phyloP scores from a whole-genome alignment of 495 filamentous ascomycete species.

The Aspergillus coremiiformis region DNA sequence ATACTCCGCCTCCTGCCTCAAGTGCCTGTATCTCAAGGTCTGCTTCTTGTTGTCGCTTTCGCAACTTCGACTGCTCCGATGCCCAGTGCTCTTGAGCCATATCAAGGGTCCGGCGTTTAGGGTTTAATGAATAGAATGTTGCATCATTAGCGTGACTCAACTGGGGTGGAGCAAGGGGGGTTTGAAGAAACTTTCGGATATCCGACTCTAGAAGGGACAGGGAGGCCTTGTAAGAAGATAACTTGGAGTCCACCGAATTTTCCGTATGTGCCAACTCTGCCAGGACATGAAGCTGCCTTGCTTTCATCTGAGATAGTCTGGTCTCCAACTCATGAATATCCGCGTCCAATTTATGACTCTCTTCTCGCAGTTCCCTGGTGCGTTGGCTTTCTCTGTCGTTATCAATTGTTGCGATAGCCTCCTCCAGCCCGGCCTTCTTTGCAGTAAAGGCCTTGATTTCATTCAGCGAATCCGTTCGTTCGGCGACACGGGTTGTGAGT shows the following conservation, averaged over 20 bases:
- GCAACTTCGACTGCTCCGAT: constrained; percentile 51
- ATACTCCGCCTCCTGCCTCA: constrained; percentile 75
- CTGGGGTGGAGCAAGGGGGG: constrained; percentile 41
- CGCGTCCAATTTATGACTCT: constrained; percentile 45
- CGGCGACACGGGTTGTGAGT: constrained; percentile 47
- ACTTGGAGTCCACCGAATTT: constrained; percentile 54
- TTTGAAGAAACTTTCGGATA: constrained; percentile 34
- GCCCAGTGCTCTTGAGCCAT: constrained; percentile 76
- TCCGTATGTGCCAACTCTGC: constrained; percentile 54
- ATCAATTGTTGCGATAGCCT: constrained; percentile 37
- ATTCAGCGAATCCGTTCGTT: constrained; percentile 51
- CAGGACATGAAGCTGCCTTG: constrained; percentile 52
- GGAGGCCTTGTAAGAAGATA: constrained; percentile 53
- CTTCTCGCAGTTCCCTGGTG: constrained; percentile 38
- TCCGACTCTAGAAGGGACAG: constrained; percentile 49
- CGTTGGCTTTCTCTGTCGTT: constrained; percentile 30
- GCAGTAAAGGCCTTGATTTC: constrained; percentile 55
- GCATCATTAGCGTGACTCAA: constrained; percentile 19
- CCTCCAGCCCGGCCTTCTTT: constrained; percentile 40
- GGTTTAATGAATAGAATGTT: constrained; percentile 48
- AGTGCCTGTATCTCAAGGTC: constrained; percentile 66
- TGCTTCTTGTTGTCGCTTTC: constrained; percentile 50
- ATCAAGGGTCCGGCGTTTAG: constrained; percentile 62
- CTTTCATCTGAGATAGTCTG: constrained; percentile 60
- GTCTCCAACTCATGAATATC: constrained; percentile 60